Conservation (phyloP, 345 rosid genomes). For the Trapa incisa region DNA sequence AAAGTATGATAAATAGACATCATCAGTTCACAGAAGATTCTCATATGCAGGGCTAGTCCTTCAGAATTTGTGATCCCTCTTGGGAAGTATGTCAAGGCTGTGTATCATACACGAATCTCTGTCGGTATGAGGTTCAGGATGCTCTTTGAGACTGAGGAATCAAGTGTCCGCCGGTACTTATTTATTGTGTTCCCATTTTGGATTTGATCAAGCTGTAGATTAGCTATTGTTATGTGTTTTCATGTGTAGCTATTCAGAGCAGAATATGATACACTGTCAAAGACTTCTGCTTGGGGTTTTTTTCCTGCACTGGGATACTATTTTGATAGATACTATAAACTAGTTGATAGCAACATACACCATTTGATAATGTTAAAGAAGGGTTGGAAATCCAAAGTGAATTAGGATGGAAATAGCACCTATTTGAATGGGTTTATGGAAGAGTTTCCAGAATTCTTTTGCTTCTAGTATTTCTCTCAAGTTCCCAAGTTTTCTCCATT, state of each 20-base stretch:
- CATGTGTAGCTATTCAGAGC: background rate
- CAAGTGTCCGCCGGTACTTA: conserved; percentile 45
- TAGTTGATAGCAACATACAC: background rate
- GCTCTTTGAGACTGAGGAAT: conserved; percentile 57
- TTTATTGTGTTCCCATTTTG: background rate
- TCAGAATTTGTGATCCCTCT: conserved; percentile 47
- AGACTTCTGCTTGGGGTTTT: background rate
- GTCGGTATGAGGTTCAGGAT: conserved; percentile 57
- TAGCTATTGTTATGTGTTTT: background rate
- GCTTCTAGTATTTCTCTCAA: background rate
- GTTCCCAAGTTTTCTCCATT: background rate
- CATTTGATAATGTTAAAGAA: background rate
- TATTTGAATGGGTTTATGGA: background rate
- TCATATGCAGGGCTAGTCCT: conserved; percentile 48
- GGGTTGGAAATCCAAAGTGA: background rate
- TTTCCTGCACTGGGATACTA: background rate
- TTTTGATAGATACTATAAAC: background rate
- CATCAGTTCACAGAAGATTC: conserved; percentile 1
- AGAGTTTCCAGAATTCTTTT: background rate
- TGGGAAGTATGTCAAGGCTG: conserved; percentile 40
- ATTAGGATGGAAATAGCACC: background rate
- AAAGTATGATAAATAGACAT: background rate
- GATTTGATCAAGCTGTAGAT: background rate
- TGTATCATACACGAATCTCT: conserved; percentile 41
- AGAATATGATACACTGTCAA: background rate